Percentiles rank a stretch among this genome's conserved stretches.
Evolutionary conservation across 805 yeast genomes (phyloP).

Genomic region (Spencermartinsiella europaea): DNA sequence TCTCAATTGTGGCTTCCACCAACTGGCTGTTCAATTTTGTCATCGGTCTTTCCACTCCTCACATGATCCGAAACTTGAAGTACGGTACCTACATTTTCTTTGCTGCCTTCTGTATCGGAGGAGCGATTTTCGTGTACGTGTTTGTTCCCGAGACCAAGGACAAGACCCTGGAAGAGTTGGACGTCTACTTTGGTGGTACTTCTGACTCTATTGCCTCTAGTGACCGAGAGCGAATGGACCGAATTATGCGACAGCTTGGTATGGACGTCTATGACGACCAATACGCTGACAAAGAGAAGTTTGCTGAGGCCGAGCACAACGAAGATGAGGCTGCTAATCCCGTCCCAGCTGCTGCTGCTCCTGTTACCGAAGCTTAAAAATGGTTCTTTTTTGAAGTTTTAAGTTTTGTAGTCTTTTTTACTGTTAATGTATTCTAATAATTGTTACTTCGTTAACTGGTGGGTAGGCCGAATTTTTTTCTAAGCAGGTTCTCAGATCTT

Average conservation of each 20-base stretch:
- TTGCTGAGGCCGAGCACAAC: constrained; percentile 9
- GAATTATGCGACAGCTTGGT: constrained; percentile 22
- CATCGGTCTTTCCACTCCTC: constrained; percentile 26
- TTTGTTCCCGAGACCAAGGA: constrained; percentile 71
- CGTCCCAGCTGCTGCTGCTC: not conserved
- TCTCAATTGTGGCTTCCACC: constrained; percentile 57
- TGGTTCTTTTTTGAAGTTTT: not conserved
- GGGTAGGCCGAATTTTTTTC: too few species aligned
- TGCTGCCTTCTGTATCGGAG: constrained; percentile 24
- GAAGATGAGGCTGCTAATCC: not conserved
- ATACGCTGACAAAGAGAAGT: constrained; percentile 7
- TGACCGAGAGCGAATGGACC: constrained; percentile 22
- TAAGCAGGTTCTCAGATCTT: too few species aligned
- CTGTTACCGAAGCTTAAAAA: not conserved
- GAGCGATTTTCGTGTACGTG: constrained; percentile 28
- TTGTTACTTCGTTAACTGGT: too few species aligned
- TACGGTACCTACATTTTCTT: constrained; percentile 30
- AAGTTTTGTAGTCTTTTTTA: too few species aligned
- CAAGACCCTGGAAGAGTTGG: constrained; percentile 67
- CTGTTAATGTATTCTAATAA: too few species aligned
- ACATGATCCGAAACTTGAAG: constrained; percentile 23
- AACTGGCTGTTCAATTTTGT: constrained; percentile 59
- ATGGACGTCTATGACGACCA: constrained; percentile 17
- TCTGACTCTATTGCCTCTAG: constrained; percentile 21
- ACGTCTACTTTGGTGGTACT: constrained; percentile 32